Base-by-base conservation (phyloP, 208 protist genomes). In the Trypanosoma scelopori region DNA sequence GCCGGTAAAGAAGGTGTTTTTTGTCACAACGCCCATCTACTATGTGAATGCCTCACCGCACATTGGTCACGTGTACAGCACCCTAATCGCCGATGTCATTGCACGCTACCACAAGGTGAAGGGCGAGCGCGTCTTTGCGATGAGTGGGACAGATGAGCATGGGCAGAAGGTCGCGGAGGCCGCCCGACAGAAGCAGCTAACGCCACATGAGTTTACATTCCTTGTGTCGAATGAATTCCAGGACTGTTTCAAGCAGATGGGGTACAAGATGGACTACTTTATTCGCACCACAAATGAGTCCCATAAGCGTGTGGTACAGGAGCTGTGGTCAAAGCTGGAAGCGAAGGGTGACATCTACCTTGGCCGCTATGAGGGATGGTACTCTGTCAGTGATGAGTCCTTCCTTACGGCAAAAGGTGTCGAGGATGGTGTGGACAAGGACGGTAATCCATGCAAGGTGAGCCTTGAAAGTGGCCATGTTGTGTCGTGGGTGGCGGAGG, bases 131-230 rank as follows among this genome's bases (percentile, higher is more conserved):
- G 89, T 97, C 15, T 93, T 97, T 55, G 96, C 98, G 30, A 81
- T 94, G 66, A 99, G 98, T 7, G 98, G 98, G 41, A 99, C 97
- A 1, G 99, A 99, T 76, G 99, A 99, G 79, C 99, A 99, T 78
- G 99, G 99, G 16, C 87, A 94, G 55, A 99, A 99, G 84, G 86
- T 99, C 18, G 84, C 84, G 9, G 89, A 98, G 82, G 87, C 94
- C 6, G 98, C 97, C 1, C 56, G 73, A 35, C 72, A 82, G 51
- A 72, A 82, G 37, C 73, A 79, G 6, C 42, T 97, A 37, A 77
- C 79, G 12, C 89, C 95, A 35, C 77, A 95, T 55, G 84, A 93
- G 22, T 99, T 98, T 78, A 97, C 88, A 43, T 94, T 98, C 23
- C 48, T 75, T 16, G 83, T 98, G 35, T 84, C 94, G 7, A 60